Evolutionary conservation across 2,329 filamentous ascomycete species (phyloP).

Genomic region (Fusarium vanettenii): DNA sequence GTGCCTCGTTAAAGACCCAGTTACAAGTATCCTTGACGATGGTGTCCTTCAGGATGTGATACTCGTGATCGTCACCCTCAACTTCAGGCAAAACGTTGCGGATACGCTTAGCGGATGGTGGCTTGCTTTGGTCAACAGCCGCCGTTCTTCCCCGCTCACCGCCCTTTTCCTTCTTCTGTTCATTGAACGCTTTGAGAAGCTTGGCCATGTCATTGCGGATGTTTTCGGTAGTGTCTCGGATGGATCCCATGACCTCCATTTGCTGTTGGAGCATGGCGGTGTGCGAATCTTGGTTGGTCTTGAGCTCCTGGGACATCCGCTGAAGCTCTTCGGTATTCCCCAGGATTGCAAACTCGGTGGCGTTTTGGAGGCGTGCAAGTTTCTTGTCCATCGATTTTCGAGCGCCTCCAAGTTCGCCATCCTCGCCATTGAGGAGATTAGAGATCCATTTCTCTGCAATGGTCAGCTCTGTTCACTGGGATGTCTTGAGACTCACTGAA

Average conservation of each 20-base stretch:
- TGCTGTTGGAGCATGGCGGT: conserved; percentile 43
- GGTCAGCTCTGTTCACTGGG: not conserved
- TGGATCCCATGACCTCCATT: conserved; percentile 39
- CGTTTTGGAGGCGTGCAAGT: conserved; percentile 44
- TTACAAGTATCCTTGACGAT: conserved; percentile 44
- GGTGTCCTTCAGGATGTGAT: conserved; percentile 44
- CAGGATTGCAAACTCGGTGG: conserved; percentile 48
- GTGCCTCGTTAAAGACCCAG: conserved; percentile 46
- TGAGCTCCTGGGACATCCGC: conserved; percentile 41
- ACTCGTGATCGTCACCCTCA: conserved; percentile 41
- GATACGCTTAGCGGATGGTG: conserved; percentile 38
- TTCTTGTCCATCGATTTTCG: conserved; percentile 44
- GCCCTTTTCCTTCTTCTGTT: conserved; percentile 36
- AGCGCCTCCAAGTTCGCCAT: conserved; percentile 45
- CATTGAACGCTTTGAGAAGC: conserved; percentile 41
- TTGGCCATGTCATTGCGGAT: conserved; percentile 44
- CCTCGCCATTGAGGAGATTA: conserved; percentile 44
- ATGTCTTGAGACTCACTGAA: conserved; percentile 37
- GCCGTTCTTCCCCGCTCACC: conserved; percentile 23
- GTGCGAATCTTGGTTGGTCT: conserved; percentile 40
- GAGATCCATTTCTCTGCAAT: conserved; percentile 43
- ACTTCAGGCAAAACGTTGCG: conserved; percentile 41
- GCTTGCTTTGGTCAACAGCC: conserved; percentile 33
- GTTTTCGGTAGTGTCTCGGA: conserved; percentile 43
- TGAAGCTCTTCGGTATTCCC: conserved; percentile 47